Conservation (phyloP, 1,284 basidiomycete species). For the Pholiota adiposa region DNA sequence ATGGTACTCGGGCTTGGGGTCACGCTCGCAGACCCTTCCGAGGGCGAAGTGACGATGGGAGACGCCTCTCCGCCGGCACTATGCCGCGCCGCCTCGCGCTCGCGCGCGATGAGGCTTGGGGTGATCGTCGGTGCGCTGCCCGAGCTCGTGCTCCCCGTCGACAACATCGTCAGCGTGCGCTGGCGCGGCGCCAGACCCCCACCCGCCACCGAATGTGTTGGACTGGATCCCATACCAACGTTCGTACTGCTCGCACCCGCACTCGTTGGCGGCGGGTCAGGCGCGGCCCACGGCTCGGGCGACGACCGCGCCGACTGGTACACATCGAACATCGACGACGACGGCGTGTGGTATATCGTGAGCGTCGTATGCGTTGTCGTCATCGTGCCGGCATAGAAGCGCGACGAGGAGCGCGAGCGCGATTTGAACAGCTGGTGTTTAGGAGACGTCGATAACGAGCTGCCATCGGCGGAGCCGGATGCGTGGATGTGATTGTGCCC, state of each 20-base stretch:
- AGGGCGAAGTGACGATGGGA: neutral
- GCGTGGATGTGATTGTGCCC: slow-evolving; percentile 17
- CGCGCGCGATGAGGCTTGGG: slow-evolving; percentile 57
- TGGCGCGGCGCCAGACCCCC: slow-evolving; percentile 16
- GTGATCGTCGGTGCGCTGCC: slow-evolving; percentile 65
- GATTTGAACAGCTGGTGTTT: slow-evolving; percentile 35
- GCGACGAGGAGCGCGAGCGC: slow-evolving; percentile 44
- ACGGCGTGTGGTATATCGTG: slow-evolving; percentile 74
- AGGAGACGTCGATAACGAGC: slow-evolving; percentile 29
- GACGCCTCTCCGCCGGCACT: neutral
- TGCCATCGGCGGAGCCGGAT: slow-evolving; percentile 9
- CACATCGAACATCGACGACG: slow-evolving; percentile 63
- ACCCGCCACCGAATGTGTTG: neutral
- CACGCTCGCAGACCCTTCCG: neutral
- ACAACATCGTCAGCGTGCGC: slow-evolving; percentile 47
- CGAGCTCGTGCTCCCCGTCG: slow-evolving; percentile 45
- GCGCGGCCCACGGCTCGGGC: slow-evolving; percentile 44
- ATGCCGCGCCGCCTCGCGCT: slow-evolving; percentile 18
- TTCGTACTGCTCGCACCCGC: neutral
- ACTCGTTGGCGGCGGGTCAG: slow-evolving; percentile 2
- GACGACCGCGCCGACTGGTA: slow-evolving; percentile 62
- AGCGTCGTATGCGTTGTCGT: slow-evolving; percentile 57
- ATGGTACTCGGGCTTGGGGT: neutral
- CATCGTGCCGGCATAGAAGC: slow-evolving; percentile 53
- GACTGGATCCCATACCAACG: no score